A percentile compares a stretch with the other conserved stretches of the same genome.
phyloP scores from a whole-genome alignment of 2,329 filamentous ascomycete genomes.

The Fusarium sp. region DNA sequence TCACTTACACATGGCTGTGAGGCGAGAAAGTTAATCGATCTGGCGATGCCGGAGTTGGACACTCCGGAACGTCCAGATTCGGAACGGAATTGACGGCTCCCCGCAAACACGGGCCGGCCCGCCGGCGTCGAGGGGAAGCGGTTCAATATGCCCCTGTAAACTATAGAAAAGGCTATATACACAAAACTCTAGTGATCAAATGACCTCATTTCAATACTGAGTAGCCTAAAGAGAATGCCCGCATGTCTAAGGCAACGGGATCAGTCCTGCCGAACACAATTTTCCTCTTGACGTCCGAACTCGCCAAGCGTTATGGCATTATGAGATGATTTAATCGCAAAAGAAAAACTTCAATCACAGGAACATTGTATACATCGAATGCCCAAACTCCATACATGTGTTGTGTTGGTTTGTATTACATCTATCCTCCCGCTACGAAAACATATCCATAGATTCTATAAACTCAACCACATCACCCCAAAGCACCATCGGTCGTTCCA shows the following conservation, averaged over 20 bases:
- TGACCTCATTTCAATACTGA: neutral
- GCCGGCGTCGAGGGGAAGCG: neutral
- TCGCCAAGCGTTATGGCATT: neutral
- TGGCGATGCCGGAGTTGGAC: conserved; percentile 28
- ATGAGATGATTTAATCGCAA: neutral
- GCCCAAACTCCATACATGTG: neutral
- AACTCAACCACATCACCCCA: neutral
- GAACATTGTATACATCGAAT: neutral
- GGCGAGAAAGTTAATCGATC: conserved; percentile 17
- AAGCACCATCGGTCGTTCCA: neutral
- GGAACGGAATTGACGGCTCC: conserved; percentile 4
- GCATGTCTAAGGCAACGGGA: neutral
- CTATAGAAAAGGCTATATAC: neutral
- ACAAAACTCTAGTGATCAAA: neutral
- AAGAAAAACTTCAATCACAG: neutral
- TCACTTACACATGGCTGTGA: neutral
- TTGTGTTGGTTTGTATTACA: neutral
- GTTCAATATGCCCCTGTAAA: neutral
- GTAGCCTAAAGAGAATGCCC: neutral
- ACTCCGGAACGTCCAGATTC: conserved; percentile 26
- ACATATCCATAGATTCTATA: neutral
- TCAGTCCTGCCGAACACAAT: neutral
- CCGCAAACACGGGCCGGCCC: neutral
- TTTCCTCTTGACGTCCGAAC: neutral
- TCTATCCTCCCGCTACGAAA: neutral